These are phyloP conservation scores for Saccharata proteae DNA, from an alignment of 2,329 filamentous ascomycete species.

Conservation along the genomic window DNA sequence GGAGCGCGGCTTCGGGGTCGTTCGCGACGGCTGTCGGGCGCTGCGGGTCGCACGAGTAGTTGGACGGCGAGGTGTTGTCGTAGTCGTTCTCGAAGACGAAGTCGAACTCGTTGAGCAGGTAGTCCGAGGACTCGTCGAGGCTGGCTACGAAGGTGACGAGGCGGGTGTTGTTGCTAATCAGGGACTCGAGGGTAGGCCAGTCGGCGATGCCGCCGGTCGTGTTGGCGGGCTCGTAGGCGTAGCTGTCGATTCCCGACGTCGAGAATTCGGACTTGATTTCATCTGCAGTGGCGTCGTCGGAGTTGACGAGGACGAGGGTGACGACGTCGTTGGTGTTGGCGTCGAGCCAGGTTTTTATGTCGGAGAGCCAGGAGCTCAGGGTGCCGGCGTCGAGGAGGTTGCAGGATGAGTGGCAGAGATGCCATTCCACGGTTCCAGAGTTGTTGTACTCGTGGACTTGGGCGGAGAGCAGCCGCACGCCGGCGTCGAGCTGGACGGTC, in stretches of 20 bases:
- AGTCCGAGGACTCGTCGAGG: constrained; percentile 20
- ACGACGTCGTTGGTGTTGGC: constrained; percentile 58
- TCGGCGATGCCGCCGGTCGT: constrained; percentile 26
- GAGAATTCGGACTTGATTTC: constrained; percentile 36
- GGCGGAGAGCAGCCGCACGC: constrained; percentile 53
- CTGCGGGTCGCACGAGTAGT: constrained; percentile 58
- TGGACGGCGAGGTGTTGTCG: constrained; percentile 44
- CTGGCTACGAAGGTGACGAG: constrained; percentile 54
- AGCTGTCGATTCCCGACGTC: constrained; percentile 41
- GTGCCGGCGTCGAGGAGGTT: constrained; percentile 52
- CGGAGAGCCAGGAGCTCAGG: constrained; percentile 47
- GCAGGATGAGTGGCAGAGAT: constrained; percentile 57
- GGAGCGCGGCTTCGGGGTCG: constrained; percentile 36
- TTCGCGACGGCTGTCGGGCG: constrained; percentile 44
- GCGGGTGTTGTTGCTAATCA: constrained; percentile 50
- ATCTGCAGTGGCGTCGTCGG: constrained; percentile 41
- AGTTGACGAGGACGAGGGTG: constrained; percentile 58
- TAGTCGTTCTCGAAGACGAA: constrained; percentile 59
- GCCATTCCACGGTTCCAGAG: constrained; percentile 29
- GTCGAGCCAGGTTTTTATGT: constrained; percentile 53
- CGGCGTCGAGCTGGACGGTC: constrained; percentile 52
- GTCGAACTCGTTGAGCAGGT: constrained; percentile 46
- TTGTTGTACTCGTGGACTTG: constrained; percentile 49
- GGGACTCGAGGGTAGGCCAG: constrained; percentile 55
- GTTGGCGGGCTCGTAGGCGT: constrained; percentile 37